Evolutionary conservation across 805 yeast species (phyloP), one percentile per base, ranked within the genome.

Genomic region (Diddensiella transvaalensis): DNA sequence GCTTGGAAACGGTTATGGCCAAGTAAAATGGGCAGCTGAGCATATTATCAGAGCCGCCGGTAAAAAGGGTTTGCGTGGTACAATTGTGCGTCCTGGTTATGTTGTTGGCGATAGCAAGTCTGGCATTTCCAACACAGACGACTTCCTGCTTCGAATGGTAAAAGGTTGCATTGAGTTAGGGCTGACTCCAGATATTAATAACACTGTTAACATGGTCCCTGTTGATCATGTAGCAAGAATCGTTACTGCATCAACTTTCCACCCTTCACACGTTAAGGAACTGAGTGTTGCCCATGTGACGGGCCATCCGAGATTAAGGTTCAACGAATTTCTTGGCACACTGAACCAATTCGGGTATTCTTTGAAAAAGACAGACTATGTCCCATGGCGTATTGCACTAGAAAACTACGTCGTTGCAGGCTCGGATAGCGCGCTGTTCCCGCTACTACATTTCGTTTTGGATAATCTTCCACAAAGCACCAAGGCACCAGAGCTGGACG

Each of bases 141-240:
- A 93, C 68, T 93, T 91, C 83, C 73, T 93, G 61, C 73, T 91
- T 55, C 79, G 99, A 67, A 85, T 90, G 86, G 74, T 93, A 71
- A 93, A 93, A 74, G 98, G 99, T 26, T 83, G 95, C 68, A 82
- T 83, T 46, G 96, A 93, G 68, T 69, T 95, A 50, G 96, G 96
- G 8, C 72, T 75, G 43, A 84, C 79, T 58, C 99, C 99, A 29
- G 85, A 85, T 60, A 89, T 93, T 56, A 67, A 79, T 56, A 93
- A 93, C 73, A 79, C 82, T 41, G 95, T 91, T 33, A 93, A 93
- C 68, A 88, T 90, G 85, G 97, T 88, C 19, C 99, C 99, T 2
- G 99, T 93, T 39, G 97, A 95, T 60, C 99, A 93, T 62, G 99
- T 93, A 56, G 98, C 99, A 1, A 78, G 95, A 41, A 87, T 89